These are phyloP conservation scores for Saksenaea vasiformis DNA, from an alignment of 371 early-diverging fungal genomes.

Conservation along the genomic window DNA sequence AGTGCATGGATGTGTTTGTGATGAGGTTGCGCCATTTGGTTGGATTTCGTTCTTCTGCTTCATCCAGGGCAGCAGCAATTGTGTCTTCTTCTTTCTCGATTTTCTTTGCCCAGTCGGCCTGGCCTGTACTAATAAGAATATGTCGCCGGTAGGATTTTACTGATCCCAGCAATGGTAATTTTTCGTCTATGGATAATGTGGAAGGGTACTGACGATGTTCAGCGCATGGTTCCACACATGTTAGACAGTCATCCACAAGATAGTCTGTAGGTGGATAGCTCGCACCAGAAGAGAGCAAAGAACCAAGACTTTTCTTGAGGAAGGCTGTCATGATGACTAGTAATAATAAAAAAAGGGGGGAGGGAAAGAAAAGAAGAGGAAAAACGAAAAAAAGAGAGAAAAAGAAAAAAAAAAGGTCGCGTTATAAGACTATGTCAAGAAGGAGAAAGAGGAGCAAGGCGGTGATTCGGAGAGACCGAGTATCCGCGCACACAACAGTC, in stretches of 20 bases:
- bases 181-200: slow-evolving; percentile 65
- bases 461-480: slow-evolving; percentile 3
- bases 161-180: slow-evolving; percentile 55
- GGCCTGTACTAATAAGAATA: slow-evolving; percentile 67
- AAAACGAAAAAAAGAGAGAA: background rate
- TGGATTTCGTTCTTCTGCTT: slow-evolving; percentile 13
- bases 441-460: background rate
- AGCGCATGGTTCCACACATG: slow-evolving; percentile 52
- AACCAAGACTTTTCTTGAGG: background rate
- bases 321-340: background rate
- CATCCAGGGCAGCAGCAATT: slow-evolving; percentile 41
- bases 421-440: background rate
- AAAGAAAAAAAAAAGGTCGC: background rate
- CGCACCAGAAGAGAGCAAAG: background rate
- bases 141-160: slow-evolving; percentile 76
- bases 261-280: slow-evolving; percentile 30
- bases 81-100: slow-evolving; percentile 62
- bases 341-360: background rate
- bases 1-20: slow-evolving; percentile 52
- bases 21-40: slow-evolving; percentile 38
- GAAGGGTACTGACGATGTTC: slow-evolving; percentile 67
- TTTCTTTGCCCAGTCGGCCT: slow-evolving; percentile 60
- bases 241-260: slow-evolving; percentile 38
- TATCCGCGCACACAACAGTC: background rate
- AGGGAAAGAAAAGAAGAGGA: background rate